Evolutionary conservation across 768 basidiomycete genomes (phyloP).

Genomic region (Dacryopinax spathularia): DNA sequence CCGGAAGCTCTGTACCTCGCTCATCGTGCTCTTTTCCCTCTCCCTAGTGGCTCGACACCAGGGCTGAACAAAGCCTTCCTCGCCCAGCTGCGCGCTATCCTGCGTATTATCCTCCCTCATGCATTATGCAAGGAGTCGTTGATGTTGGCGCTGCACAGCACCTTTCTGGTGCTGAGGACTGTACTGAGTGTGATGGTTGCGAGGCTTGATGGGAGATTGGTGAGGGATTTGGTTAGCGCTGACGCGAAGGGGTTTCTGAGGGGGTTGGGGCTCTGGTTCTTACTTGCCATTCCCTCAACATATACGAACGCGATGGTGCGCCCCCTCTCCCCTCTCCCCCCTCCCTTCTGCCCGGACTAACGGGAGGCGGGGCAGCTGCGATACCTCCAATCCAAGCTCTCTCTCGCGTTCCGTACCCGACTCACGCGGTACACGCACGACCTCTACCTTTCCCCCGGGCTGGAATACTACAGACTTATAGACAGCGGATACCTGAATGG

Average conservation of each 20-base stretch:
- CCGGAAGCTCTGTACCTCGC: slow-evolving; percentile 35
- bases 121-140: slow-evolving; percentile 53
- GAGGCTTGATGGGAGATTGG: slow-evolving; percentile 75
- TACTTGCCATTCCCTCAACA: slow-evolving; percentile 79
- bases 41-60: slow-evolving; percentile 33
- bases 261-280: slow-evolving; percentile 78
- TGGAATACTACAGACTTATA: slow-evolving; percentile 53
- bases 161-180: slow-evolving; percentile 74
- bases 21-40: slow-evolving; percentile 47
- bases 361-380: slow-evolving; percentile 44
- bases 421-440: slow-evolving; percentile 85
- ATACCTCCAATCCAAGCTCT: slow-evolving; percentile 74
- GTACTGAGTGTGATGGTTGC: slow-evolving; percentile 81
- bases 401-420: slow-evolving; percentile 67
- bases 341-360: not conserved
- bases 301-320: slow-evolving; percentile 89
- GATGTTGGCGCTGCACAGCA: slow-evolving; percentile 62
- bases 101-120: slow-evolving; percentile 57
- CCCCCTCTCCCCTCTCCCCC: slow-evolving; percentile 9
- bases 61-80: slow-evolving; percentile 57
- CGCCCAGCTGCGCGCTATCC: slow-evolving; percentile 55
- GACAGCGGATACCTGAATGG: slow-evolving; percentile 30
- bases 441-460: slow-evolving; percentile 69
- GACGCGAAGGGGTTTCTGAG: slow-evolving; percentile 69
- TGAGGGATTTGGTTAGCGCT: slow-evolving; percentile 74